Conservation (phyloP, 2,329 filamentous ascomycete genomes). For the Diaporthe vexans region DNA sequence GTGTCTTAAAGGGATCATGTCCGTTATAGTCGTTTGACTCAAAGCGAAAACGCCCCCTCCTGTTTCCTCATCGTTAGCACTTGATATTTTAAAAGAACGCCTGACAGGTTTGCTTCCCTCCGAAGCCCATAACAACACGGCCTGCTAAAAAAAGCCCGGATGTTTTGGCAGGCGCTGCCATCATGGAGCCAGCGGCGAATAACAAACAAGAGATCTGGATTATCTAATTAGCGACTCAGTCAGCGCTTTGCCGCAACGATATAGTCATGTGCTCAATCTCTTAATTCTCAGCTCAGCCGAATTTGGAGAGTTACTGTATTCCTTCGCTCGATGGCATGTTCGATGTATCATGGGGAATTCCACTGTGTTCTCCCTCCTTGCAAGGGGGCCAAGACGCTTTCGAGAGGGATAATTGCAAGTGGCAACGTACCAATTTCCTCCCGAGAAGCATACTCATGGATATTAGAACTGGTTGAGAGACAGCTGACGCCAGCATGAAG, state of each 20-base stretch:
- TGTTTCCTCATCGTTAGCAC: background rate
- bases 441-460: background rate
- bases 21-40: background rate
- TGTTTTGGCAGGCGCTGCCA: background rate
- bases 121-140: background rate
- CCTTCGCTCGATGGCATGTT: no score
- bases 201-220: background rate
- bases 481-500: background rate
- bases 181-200: background rate
- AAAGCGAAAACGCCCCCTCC: background rate
- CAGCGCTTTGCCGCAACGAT: background rate
- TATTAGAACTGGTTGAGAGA: background rate
- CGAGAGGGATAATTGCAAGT: no score
- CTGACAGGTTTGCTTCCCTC: background rate
- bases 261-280: no score
- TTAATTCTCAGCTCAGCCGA: no score
- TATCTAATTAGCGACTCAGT: background rate
- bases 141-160: background rate
- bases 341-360: no score
- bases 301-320: no score
- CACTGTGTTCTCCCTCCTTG: no score
- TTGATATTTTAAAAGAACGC: background rate
- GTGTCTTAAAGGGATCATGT: background rate
- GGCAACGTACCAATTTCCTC: background rate
- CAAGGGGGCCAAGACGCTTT: no score